Evolutionary conservation across 495 filamentous ascomycete genomes (phyloP).

Genomic region (Penicillium waksmanii): DNA sequence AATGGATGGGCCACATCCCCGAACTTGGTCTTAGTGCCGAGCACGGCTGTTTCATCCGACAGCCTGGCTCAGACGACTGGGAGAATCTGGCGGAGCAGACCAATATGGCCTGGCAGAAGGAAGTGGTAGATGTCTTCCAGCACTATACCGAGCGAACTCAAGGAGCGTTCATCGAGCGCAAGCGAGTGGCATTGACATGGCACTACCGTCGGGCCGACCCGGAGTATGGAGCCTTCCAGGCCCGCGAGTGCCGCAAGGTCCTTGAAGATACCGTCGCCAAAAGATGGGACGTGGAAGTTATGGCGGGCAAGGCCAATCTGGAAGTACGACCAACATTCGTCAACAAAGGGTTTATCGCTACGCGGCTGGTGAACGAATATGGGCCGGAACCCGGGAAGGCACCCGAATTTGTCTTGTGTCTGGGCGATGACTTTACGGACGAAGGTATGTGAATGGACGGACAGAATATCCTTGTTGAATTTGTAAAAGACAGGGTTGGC

Average conservation of each 20-base stretch:
- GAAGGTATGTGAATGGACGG: conserved; percentile 66
- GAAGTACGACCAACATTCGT: conserved; percentile 96
- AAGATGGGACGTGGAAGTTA: conserved; percentile 88
- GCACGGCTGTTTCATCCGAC: conserved; percentile 90
- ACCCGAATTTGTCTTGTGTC: conserved; percentile 82
- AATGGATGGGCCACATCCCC: conserved; percentile 83
- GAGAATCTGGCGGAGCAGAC: conserved; percentile 79
- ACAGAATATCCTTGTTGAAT: not conserved
- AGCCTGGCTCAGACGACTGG: conserved; percentile 75
- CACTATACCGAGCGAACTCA: conserved; percentile 82
- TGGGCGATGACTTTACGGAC: conserved; percentile 95
- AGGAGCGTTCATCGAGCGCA: conserved; percentile 90
- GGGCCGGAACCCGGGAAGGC: conserved; percentile 49
- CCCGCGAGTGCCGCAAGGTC: conserved; percentile 74
- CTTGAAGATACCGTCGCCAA: conserved; percentile 73
- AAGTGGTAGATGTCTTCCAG: conserved; percentile 79
- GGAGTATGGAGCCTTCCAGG: conserved; percentile 75
- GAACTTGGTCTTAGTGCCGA: conserved; percentile 90
- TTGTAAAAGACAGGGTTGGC: not conserved
- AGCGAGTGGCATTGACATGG: conserved; percentile 92
- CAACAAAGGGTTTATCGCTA: conserved; percentile 94
- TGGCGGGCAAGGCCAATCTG: conserved; percentile 92
- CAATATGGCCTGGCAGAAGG: conserved; percentile 87
- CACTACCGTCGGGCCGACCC: conserved; percentile 91
- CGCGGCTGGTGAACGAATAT: conserved; percentile 72